phyloP scores from a whole-genome alignment of 129 eudicot genomes.

The Ambrosia artemisiifolia region DNA sequence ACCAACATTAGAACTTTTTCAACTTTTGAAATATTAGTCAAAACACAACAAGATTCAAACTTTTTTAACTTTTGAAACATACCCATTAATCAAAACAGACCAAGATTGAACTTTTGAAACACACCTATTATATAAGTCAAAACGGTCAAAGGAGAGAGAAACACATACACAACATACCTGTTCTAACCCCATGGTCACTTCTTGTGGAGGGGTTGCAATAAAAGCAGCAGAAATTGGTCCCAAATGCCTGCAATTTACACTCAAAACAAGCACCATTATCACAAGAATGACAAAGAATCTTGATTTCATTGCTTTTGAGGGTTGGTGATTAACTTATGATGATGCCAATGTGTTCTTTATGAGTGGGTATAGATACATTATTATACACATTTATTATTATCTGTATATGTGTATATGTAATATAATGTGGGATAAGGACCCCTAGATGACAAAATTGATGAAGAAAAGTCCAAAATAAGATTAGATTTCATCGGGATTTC shows the following conservation, averaged over 20 bases:
- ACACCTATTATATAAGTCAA: slow-evolving; percentile 11
- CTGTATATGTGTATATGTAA: too few species aligned
- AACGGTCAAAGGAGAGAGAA: too few species aligned
- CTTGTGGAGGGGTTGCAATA: slow-evolving; percentile 17
- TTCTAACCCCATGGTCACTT: slow-evolving; percentile 16
- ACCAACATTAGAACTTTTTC: too few species aligned
- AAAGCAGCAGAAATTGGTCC: slow-evolving; percentile 17
- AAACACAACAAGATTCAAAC: neutral
- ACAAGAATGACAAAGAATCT: slow-evolving; percentile 16
- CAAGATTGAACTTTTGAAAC: neutral
- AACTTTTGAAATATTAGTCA: neutral
- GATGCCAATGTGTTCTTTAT: slow-evolving; percentile 16
- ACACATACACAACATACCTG: slow-evolving; percentile 22
- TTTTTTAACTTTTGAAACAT: neutral
- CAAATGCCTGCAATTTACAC: slow-evolving; percentile 49
- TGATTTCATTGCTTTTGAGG: slow-evolving; percentile 31
- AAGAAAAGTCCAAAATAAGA: slow-evolving; percentile 18
- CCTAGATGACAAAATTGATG: slow-evolving; percentile 16
- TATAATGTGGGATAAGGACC: neutral
- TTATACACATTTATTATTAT: neutral
- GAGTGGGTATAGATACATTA: neutral
- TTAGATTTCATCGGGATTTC: slow-evolving; percentile 37
- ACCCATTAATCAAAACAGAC: slow-evolving; percentile 10
- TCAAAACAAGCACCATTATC: slow-evolving; percentile 29
- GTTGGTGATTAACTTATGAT: slow-evolving; percentile 7